Conservation (phyloP, 345 rosid genomes). For the Lagerstroemia speciosa region DNA sequence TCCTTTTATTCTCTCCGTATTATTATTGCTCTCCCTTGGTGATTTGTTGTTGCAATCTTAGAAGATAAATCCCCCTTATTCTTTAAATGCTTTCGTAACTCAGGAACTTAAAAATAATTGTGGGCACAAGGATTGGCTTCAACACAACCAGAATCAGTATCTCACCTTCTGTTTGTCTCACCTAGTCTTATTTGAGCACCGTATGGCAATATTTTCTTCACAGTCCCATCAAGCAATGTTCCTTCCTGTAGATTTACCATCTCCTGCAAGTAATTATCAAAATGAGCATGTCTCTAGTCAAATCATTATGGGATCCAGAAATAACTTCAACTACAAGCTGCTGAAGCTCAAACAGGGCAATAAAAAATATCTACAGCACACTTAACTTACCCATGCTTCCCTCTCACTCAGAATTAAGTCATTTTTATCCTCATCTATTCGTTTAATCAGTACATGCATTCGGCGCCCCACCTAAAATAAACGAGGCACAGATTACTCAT, state of each 20-base stretch:
- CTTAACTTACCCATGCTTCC: conserved; percentile 65
- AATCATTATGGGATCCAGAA: background rate
- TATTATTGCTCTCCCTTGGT: background rate
- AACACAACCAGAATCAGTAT: conserved; percentile 4
- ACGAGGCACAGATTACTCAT: conserved; percentile 9
- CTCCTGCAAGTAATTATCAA: conserved; percentile 39
- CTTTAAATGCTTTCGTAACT: background rate
- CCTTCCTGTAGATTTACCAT: conserved; percentile 69
- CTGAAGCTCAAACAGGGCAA: too few species aligned
- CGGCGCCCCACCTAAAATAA: conserved; percentile 53
- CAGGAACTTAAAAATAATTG: background rate
- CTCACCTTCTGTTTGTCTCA: conserved; percentile 70
- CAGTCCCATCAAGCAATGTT: conserved; percentile 77
- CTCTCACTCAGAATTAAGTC: conserved; percentile 75
- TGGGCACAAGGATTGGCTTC: conserved; percentile 4
- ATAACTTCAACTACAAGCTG: too few species aligned
- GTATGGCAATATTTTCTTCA: conserved; percentile 62
- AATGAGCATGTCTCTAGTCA: background rate
- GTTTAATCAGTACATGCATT: conserved; percentile 44
- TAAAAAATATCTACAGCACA: background rate
- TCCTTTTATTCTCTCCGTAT: background rate
- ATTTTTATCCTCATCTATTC: conserved; percentile 60
- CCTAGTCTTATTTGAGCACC: conserved; percentile 87
- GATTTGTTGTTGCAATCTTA: too few species aligned
- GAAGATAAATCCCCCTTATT: background rate